phyloP scores from a whole-genome alignment of 2,329 filamentous ascomycete species.

The Beauveria australis region DNA sequence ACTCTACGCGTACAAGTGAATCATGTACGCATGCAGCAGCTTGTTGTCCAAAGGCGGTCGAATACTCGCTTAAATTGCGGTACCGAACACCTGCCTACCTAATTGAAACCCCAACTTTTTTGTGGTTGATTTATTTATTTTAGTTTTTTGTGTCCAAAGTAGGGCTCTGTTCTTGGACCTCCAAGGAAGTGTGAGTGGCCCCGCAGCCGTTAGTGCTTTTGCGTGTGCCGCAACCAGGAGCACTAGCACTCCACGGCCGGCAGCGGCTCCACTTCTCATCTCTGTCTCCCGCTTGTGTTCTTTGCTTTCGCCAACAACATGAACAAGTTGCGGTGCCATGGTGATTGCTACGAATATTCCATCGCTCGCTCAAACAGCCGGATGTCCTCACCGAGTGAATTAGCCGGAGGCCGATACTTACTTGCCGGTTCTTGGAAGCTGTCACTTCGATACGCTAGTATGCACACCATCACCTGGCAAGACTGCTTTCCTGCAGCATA shows the following conservation, averaged over 20 bases:
- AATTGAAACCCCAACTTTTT: background rate
- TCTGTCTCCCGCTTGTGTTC: background rate
- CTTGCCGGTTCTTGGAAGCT: background rate
- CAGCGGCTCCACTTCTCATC: background rate
- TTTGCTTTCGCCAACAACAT: no score
- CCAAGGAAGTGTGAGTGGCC: background rate
- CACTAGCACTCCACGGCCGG: background rate
- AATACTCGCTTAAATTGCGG: conserved; percentile 6
- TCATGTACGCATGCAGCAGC: background rate
- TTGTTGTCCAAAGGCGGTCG: background rate
- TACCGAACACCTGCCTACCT: background rate
- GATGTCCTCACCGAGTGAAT: no score
- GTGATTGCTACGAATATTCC: no score
- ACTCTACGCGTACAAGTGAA: background rate
- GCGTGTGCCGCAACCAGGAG: background rate
- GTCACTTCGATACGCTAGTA: background rate
- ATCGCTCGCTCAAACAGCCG: no score
- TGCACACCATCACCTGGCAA: background rate
- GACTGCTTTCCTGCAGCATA: background rate
- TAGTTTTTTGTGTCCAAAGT: conserved; percentile 10
- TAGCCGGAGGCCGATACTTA: background rate
- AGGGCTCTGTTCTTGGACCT: conserved; percentile 1
- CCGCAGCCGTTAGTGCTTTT: background rate
- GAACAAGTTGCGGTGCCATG: background rate
- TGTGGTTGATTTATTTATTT: background rate